Evolutionary conservation across 805 yeast genomes (phyloP).

Genomic region (Saccharomycopsis fibuligera): DNA sequence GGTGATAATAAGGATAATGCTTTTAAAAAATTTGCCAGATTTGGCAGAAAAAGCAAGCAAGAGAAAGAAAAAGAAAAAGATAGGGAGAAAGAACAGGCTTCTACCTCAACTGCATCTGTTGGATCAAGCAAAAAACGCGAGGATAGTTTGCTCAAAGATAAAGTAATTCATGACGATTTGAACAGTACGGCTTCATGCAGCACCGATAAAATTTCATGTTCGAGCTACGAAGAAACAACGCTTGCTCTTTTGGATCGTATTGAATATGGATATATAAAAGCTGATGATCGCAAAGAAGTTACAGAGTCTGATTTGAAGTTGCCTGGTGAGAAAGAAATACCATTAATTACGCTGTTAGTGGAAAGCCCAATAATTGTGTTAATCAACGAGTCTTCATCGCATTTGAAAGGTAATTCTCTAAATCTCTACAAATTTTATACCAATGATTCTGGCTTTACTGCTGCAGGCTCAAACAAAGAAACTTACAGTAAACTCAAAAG

Average conservation of each 20-base stretch:
- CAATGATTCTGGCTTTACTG: not conserved
- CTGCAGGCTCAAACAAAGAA: not conserved
- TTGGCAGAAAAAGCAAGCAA: constrained; percentile 17
- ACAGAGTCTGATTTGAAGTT: constrained; percentile 1
- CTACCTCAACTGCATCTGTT: not conserved
- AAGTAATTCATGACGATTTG: too few relatives aligned
- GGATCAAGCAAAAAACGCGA: not conserved
- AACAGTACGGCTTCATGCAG: too few relatives aligned
- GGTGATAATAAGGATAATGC: not conserved
- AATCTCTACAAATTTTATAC: constrained; percentile 11
- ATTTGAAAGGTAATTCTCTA: constrained; percentile 18
- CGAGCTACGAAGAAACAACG: constrained; percentile 1
- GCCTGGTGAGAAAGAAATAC: constrained; percentile 9
- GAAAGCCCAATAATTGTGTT: constrained; percentile 7
- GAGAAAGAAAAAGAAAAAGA: constrained; percentile 13
- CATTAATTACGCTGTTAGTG: constrained; percentile 6
- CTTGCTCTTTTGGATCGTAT: constrained; percentile 2
- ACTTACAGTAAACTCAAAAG: constrained; percentile 31
- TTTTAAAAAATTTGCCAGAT: constrained; percentile 15
- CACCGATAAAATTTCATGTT: not conserved
- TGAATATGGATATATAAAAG: constrained; percentile 8
- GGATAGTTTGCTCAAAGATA: not conserved
- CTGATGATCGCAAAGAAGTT: not conserved
- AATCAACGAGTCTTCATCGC: constrained; percentile 12
- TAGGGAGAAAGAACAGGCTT: not conserved